Conservation (phyloP, 768 basidiomycete species). For the Coprinopsis sp. region DNA sequence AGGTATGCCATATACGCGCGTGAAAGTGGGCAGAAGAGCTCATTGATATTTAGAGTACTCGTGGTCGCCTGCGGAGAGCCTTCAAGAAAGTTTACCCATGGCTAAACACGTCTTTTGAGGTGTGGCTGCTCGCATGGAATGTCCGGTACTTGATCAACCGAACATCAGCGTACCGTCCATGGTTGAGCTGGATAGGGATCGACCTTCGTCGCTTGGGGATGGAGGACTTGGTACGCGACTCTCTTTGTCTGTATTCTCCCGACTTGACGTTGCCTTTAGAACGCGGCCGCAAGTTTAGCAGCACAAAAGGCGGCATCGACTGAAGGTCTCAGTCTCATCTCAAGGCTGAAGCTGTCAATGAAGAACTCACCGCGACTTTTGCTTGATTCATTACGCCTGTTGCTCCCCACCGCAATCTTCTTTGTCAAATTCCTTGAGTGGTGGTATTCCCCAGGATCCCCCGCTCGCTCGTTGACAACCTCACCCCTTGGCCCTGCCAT, state of each 20-base stretch:
- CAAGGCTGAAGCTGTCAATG: slow-evolving; percentile 44
- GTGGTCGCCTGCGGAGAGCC: slow-evolving; percentile 47
- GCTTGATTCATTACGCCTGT: slow-evolving; percentile 72
- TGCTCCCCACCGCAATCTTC: slow-evolving; percentile 88
- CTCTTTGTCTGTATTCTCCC: background rate
- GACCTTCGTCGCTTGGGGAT: slow-evolving; percentile 74
- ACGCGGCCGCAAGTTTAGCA: slow-evolving; percentile 31
- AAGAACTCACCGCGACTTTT: slow-evolving; percentile 54
- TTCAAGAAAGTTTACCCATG: slow-evolving; percentile 83
- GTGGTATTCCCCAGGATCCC: slow-evolving; percentile 97
- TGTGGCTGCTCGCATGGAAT: slow-evolving; percentile 82
- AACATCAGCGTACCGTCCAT: slow-evolving; percentile 85
- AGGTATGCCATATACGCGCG: slow-evolving; percentile 33
- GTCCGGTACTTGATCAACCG: slow-evolving; percentile 86
- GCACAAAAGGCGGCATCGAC: slow-evolving; percentile 27
- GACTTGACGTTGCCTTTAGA: slow-evolving; percentile 25
- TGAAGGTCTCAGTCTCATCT: slow-evolving; percentile 32
- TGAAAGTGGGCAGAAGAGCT: background rate
- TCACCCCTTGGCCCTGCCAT: slow-evolving; percentile 64
- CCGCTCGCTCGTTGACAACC: slow-evolving; percentile 65
- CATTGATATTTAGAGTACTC: slow-evolving; percentile 38
- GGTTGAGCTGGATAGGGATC: slow-evolving; percentile 82
- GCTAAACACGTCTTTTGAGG: slow-evolving; percentile 69
- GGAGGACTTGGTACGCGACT: slow-evolving; percentile 67
- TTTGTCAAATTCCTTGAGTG: slow-evolving; percentile 96